Evolutionary conservation across 352 stramenopile genomes (phyloP).

Genomic region (Phytophthora boehmeriae): DNA sequence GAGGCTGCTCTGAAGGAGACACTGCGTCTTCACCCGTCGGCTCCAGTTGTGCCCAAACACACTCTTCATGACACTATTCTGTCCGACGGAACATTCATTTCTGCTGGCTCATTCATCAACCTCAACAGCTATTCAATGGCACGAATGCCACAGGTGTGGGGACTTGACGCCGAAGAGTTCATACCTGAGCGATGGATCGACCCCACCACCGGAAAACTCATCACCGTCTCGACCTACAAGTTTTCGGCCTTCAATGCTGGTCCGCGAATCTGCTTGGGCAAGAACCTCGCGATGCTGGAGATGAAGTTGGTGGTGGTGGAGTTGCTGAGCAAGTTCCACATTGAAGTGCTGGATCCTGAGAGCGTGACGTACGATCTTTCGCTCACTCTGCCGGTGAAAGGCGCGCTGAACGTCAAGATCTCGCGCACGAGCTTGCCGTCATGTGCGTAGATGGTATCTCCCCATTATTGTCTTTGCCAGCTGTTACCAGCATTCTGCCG

Average conservation of each 20-base stretch:
- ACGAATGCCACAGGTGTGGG: slow-evolving; percentile 53
- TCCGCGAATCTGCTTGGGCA: slow-evolving; percentile 62
- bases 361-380: slow-evolving; percentile 49
- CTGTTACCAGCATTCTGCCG: no score
- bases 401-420: slow-evolving; percentile 30
- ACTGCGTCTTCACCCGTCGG: slow-evolving; percentile 57
- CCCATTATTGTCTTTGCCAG: no score
- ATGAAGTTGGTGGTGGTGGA: slow-evolving; percentile 68
- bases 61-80: slow-evolving; percentile 50
- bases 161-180: slow-evolving; percentile 46
- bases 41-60: slow-evolving; percentile 46
- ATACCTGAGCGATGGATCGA: slow-evolving; percentile 63
- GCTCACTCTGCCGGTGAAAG: slow-evolving; percentile 46
- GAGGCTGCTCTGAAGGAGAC: slow-evolving; percentile 59
- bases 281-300: slow-evolving; percentile 72
- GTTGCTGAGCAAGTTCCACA: slow-evolving; percentile 54
- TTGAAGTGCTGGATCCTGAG: slow-evolving; percentile 35
- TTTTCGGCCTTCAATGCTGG: slow-evolving; percentile 71
- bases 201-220: slow-evolving; percentile 21
- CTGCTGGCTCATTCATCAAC: slow-evolving; percentile 20
- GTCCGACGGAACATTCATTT: slow-evolving; percentile 58
- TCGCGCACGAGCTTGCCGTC: slow-evolving; percentile 1
- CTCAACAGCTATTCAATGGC: slow-evolving; percentile 53
- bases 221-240: slow-evolving; percentile 48
- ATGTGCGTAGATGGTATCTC: not conserved